Evolutionary conservation across 148 eudicot species (phyloP), one percentile per base, ranked within the genome.

Genomic region (Silene latifolia): DNA sequence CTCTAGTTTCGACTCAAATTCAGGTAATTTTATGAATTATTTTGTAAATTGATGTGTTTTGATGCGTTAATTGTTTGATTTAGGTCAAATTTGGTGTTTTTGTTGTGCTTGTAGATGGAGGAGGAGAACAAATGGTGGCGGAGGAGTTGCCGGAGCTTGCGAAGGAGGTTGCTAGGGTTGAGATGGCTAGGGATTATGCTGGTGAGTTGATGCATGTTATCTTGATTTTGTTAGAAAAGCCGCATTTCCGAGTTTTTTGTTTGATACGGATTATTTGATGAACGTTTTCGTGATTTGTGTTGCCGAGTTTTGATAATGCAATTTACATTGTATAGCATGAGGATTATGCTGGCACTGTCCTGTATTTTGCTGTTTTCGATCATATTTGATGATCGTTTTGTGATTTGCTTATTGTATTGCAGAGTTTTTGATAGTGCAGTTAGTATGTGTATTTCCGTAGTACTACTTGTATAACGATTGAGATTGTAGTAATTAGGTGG

Each of bases 81-180:
- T 51, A 51, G 56, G 56, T 51, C 18, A 51, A 51, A 51, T 12
- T 51, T 51, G 17, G 56, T 13, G 4, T 51, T 51, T 51, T 51
- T 13, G 4, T 1, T 51, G 51, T 61, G 57, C 59, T 29, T 51
- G 23, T 56, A 75, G 92, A 75, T 82, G 82, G 86, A 80, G 78
- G 71, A 72, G 72, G 54, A 25, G 89, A 86, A 81, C 63, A 73
- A 74, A 76, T 86, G 72, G 78, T 80, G 86, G 89, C 84, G 67
- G 89, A 89, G 83, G 98, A 94, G 84, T 82, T 95, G 18, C 90
- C 88, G 51, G 82, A 91, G 12, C 88, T 95, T 54, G 99, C 97
- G 0, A 92, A 89, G 86, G 98, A 95, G 80, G 99, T 95, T 77
- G 93, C 92, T 13, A 86, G 94, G 88, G 92, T 95, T 23, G 96